Percentiles rank a stretch among this genome's conserved stretches.
These are phyloP conservation scores for Penicillium expansum DNA, from an alignment of 2,329 filamentous ascomycete genomes.

Conservation along the genomic window DNA sequence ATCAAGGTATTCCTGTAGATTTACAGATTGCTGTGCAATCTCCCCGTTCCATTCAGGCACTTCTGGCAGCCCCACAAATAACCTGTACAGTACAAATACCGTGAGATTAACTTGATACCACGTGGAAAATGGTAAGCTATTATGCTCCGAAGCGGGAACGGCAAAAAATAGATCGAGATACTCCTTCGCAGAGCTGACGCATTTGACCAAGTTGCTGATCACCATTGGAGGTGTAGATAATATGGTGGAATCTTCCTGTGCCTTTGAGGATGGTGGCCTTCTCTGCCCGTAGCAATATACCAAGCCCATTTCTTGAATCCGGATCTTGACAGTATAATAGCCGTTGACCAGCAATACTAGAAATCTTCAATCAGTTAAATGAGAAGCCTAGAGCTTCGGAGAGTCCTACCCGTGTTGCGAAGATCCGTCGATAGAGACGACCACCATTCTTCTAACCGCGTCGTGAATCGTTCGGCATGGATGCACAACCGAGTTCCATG, in stretches of 20 bases:
- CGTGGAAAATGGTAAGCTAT: conserved; percentile 10
- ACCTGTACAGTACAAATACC: conserved; percentile 15
- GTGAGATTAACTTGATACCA: conserved; percentile 17
- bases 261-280: conserved; percentile 1
- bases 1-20: conserved; percentile 12
- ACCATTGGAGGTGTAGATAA: conserved; percentile 10
- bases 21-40: conserved; percentile 12
- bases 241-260: conserved; percentile 7
- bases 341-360: conserved; percentile 12
- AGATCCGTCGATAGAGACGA: conserved; percentile 13
- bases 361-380: neutral
- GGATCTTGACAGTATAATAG: conserved; percentile 12
- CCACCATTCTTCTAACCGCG: conserved; percentile 19
- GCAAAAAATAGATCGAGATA: conserved; percentile 10
- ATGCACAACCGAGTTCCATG: conserved; percentile 9
- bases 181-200: conserved; percentile 10
- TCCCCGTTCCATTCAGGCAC: conserved; percentile 12
- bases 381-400: neutral
- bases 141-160: conserved; percentile 6
- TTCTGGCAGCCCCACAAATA: conserved; percentile 11
- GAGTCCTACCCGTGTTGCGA: conserved; percentile 10
- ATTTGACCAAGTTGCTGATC: conserved; percentile 13
- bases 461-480: conserved; percentile 17
- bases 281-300: conserved; percentile 15
- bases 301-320: conserved; percentile 16